Base-by-base conservation (phyloP, 495 filamentous ascomycete genomes). In the Aspergillus affinis region DNA sequence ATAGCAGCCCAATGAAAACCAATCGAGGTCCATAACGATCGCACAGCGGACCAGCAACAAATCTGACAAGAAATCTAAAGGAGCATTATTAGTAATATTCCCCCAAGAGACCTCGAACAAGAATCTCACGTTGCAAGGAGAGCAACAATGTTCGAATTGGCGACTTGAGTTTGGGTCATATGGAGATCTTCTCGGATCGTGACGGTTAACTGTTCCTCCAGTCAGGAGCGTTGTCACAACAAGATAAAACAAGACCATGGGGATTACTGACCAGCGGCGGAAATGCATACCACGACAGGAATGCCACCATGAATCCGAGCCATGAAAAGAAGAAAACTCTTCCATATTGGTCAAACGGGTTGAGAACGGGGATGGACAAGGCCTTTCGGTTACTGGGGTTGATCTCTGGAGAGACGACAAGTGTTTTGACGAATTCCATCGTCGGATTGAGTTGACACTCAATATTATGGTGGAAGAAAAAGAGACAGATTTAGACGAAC, bases 301-400 rank as follows among this genome's bases (percentile, higher is more conserved):
- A 98, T 20, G 92, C 91, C 58, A 97, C 85, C 87, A 97, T 90
- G 77, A 98, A 98, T 9, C 93, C 93, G 51, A 91, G 83, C 88
- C 93, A 97, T 0, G 92, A 91, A 76, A 97, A 96, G 80, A 92
- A 91, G 73, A 95, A 97, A 0, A 94, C 91, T 3, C 92, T 83
- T 49, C 93, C 92, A 81, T 98, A 91, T 61, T 84, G 69, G 65
- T 95, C 84, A 60, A 91, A 66, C 9, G 89, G 87, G 69, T 97
- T 97, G 27, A 97, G 71, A 32, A 90, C 68, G 0, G 93, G 93
- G 51, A 97, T 86, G 0, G 89, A 89, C 46, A 82, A 83, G 32
- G 93, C 93, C 70, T 95, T 95, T 17, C 81, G 80, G 69, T 88
- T 95, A 72, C 86, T 77, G 0, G 91, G 91, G 68, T 95, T 93